Evolutionary conservation across 306 rosid genomes (phyloP), one percentile per base, ranked within the genome.

Genomic region (Cucumis hystrix): DNA sequence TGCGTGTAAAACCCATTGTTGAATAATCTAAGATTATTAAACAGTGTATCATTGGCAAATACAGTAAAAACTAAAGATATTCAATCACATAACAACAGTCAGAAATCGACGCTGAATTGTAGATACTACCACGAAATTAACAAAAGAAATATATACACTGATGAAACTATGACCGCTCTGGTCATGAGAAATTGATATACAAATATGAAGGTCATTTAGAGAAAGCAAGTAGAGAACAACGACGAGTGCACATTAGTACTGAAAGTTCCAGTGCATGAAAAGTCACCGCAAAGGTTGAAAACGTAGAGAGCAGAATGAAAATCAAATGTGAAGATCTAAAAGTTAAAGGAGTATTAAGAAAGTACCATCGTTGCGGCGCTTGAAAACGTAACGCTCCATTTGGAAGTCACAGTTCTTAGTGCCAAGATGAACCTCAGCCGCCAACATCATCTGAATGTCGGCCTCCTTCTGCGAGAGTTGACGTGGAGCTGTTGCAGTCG

Each of bases 301-400:
- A 39, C 10, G 5, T 10, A 21, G 30, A 66, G 51, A 13, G 13
- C 7, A 58, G 30, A 8, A 55, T 55, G 64, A 10, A 59, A 18
- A 7, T 23, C 25, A 20, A 69, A 6, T 0, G n/a, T 18, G 12
- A 39, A 8, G 18, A 52, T 28, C 10, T 47, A 28, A 25, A 52
- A 43, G 51, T 2, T 13, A 20, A 23, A 35, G 60, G 60, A 35
- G 20, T 16, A 8, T 1, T 25, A 16, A 12, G 1, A 41, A 25
- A 41, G 58, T 30, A 93, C 98, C 98, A 11, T 94, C 98, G 7
- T 84, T 87, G 7, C 98, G 93, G 76, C 98, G 92, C 85, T 93
- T 93, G 87, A 91, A 93, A 33, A 86, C 93, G 76, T 91, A 93
- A 1, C 98, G 86, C n/a, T 90, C 98, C 97, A 93, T 91, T 75